A percentile compares a stretch with the other conserved stretches of the same genome.
phyloP scores from a whole-genome alignment of 305 asterid species.

The Fraxinus albicans region DNA sequence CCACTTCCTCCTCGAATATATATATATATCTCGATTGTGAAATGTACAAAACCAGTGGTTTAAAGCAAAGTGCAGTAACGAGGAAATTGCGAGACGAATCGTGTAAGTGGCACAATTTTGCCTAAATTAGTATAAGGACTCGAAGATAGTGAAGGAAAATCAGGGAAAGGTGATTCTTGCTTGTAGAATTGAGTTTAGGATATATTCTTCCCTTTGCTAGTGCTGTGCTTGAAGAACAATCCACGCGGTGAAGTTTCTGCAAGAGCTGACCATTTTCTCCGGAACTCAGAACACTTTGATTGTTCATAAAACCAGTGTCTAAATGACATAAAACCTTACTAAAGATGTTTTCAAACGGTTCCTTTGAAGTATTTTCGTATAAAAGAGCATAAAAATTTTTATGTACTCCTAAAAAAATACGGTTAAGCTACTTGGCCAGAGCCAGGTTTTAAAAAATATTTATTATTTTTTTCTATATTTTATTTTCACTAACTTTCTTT shows the following conservation, averaged over 20 bases:
- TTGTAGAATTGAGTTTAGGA: background rate
- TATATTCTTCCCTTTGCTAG: background rate
- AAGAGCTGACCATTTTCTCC: background rate
- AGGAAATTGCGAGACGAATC: constrained; percentile 31
- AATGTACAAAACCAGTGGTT: background rate
- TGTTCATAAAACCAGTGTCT: background rate
- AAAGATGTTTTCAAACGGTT: no score
- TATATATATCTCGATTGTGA: background rate
- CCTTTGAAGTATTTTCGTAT: background rate
- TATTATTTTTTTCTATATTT: no score
- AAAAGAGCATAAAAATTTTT: no score
- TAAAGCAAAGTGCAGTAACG: constrained; percentile 18
- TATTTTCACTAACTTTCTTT: no score
- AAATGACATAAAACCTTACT: no score
- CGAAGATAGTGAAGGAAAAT: background rate
- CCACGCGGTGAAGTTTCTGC: background rate
- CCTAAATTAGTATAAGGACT: background rate
- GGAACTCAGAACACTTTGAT: background rate
- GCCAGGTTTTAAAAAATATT: no score
- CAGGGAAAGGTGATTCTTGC: background rate
- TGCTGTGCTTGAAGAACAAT: background rate
- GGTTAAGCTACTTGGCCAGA: no score
- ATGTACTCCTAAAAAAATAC: no score
- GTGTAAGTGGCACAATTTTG: background rate
- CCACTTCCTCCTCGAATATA: background rate